Conservation (phyloP, 2,329 filamentous ascomycete genomes). For the Colletotrichum incanum region DNA sequence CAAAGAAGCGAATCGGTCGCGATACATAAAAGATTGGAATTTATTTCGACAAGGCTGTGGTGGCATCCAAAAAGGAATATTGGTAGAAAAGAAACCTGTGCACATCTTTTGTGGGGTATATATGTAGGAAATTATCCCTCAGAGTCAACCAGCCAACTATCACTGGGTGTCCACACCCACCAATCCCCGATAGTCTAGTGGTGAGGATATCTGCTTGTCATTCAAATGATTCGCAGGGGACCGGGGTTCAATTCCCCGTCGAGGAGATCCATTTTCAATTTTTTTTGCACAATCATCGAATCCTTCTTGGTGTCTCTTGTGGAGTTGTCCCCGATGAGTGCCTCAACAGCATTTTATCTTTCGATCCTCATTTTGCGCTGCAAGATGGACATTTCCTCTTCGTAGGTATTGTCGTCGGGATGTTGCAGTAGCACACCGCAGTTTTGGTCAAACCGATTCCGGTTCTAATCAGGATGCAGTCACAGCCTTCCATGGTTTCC, state of each 20-base stretch:
- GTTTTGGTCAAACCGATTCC: background rate
- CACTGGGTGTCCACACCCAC: background rate
- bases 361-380: no score
- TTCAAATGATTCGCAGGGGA: slow-evolving; percentile 30
- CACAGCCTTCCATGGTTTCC: background rate
- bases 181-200: slow-evolving; percentile 42
- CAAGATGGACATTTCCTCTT: no score
- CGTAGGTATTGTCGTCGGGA: background rate
- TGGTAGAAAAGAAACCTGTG: background rate
- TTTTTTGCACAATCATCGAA: background rate
- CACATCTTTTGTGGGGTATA: no score
- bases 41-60: no score
- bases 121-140: no score
- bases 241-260: slow-evolving; percentile 44
- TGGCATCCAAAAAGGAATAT: no score
- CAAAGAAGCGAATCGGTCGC: no score
- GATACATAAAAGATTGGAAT: no score
- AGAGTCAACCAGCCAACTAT: background rate
- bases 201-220: slow-evolving; percentile 44
- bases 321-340: no score
- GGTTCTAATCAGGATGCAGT: background rate
- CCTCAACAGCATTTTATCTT: no score
- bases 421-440: background rate
- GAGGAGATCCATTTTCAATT: slow-evolving; percentile 25
- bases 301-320: no score